Conservation (phyloP, 306 rosid genomes). For the Castanea mollissima region DNA sequence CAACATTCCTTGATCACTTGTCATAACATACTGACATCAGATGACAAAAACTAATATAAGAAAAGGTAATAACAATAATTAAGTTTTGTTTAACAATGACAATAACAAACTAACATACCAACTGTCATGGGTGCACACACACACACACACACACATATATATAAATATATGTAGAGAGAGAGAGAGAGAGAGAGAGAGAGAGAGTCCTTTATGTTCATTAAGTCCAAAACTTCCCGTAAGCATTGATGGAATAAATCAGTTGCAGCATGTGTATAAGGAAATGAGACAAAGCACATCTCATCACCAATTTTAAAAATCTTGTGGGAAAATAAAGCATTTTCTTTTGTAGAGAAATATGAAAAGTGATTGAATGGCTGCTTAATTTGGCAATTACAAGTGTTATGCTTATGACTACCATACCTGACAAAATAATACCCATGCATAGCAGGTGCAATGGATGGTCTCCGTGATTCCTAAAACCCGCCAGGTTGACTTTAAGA, state of each 20-base stretch:
- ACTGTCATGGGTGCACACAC: neutral
- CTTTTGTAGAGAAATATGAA: neutral
- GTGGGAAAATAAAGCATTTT: neutral
- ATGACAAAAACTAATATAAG: conserved; percentile 14
- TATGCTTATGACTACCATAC: conserved; percentile 35
- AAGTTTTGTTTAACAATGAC: neutral
- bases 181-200: neutral
- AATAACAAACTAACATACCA: neutral
- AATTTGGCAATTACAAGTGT: neutral
- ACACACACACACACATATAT: too few relatives aligned
- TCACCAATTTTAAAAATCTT: neutral
- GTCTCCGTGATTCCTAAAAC: conserved; percentile 97
- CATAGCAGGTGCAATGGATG: conserved; percentile 86
- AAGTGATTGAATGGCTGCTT: neutral
- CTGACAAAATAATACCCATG: conserved; percentile 98
- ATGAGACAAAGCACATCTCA: neutral
- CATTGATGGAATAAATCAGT: neutral
- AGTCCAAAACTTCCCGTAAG: neutral
- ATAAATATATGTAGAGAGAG: neutral
- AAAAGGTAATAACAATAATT: conserved; percentile 9
- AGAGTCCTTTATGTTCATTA: neutral
- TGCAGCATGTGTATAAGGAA: neutral
- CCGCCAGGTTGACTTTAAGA: conserved; percentile 95
- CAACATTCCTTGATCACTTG: conserved; percentile 76
- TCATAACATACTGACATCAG: conserved; percentile 69